These are phyloP conservation scores for Daucus carota DNA, from an alignment of 129 eudicot species.

Conservation along the genomic window DH1_v3.0 NC_030384.2:17065001-17065500, in stretches of 20 bases:
- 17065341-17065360: conserved; percentile 11
- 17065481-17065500: conserved; percentile 11
- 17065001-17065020: too few species aligned
- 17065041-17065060: too few species aligned
- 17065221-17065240: too few species aligned
- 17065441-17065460: conserved; percentile 20
- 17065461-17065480: conserved; percentile 21
- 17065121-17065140: too few species aligned
- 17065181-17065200: too few species aligned
- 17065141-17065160: too few species aligned
- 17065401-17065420: conserved; percentile 21
- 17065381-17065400: conserved; percentile 23
- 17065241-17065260: not conserved
- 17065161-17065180: too few species aligned
- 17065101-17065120: too few species aligned
- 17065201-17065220: too few species aligned
- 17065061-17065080: too few species aligned
- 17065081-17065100: too few species aligned
- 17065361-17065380: conserved; percentile 28
- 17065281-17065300: conserved; percentile 74
- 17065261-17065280: conserved; percentile 12
- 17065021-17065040: too few species aligned
- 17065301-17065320: conserved; percentile 53
- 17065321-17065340: conserved; percentile 27
- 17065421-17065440: conserved; percentile 21